Base-by-base conservation (phyloP, 176 grass and related monocot species). In the Calamus simplicifolius region DNA sequence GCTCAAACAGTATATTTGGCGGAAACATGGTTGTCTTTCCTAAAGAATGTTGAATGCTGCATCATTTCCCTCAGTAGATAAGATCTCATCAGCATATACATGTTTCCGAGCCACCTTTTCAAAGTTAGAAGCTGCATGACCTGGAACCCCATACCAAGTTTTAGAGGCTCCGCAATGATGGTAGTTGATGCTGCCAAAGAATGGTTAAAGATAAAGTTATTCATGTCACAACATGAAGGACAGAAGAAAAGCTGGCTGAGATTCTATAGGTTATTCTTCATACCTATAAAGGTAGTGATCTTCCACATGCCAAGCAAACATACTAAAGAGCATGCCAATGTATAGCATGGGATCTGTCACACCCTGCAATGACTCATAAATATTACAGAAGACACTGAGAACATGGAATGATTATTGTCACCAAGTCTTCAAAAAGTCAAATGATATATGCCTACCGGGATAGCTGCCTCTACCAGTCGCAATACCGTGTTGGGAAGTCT, bases 261-360 rank as follows among this genome's bases (percentile, higher is more conserved):
- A 35, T 35, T 35, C 30, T 35, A 35, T 35, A 62, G 60, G 58
- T 18, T 52, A 48, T 58, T 49, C 18, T 31, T 4, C 31, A 4
- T 88, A 98, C 93, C 93, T 98, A 73, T 89, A 98, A 51, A 98
- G 62, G 75, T 98, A 98, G 56, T 98, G 93, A 69, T 98, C 93
- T 89, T 98, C 93, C 21, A 98, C 93, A 48, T 98, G 93, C 93
- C 93, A 98, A 16, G 93, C 93, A 83, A 98, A 98, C 87, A 98
- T 92, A 68, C 93, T 98, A 52, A 92, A 98, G 55, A 98, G 93
- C 93, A 98, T 92, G 57, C 93, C 93, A 38, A 97, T 97, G 77
- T 97, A 97, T 69, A 97, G 87, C 87, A 97, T 97, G 26, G 93
- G 93, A 82, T 98, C 93, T 38, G 93, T 98, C 25, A 98, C 87